Conservation (phyloP, 2,329 filamentous ascomycete species). For the Scorias spongiosa region DNA sequence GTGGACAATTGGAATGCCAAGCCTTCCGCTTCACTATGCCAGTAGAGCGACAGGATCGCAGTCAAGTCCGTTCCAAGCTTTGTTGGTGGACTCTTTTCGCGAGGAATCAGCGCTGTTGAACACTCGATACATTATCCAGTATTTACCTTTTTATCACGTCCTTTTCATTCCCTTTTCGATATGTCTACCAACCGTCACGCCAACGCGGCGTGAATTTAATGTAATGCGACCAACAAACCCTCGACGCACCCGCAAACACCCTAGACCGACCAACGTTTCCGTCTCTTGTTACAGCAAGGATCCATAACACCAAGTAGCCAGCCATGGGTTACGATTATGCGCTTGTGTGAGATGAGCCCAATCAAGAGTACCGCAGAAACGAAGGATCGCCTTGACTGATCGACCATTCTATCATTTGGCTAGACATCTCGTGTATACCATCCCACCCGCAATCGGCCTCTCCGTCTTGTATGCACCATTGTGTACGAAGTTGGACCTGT, state of each 20-base stretch:
- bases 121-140: neutral
- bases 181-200: neutral
- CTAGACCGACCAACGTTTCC: too few relatives aligned
- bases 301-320: neutral
- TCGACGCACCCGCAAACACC: too few relatives aligned
- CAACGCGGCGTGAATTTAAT: neutral
- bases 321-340: constrained; percentile 47
- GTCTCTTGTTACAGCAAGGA: neutral
- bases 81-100: neutral
- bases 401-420: constrained; percentile 1
- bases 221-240: too few relatives aligned
- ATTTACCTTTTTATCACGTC: neutral
- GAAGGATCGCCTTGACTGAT: neutral
- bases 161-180: neutral
- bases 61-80: neutral
- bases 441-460: constrained; percentile 45
- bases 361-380: too few relatives aligned
- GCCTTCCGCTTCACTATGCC: too few relatives aligned
- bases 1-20: too few relatives aligned
- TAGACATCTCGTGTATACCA: constrained; percentile 52
- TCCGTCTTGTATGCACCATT: constrained; percentile 46
- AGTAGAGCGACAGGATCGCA: neutral
- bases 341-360: constrained; percentile 36
- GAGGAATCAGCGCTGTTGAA: neutral
- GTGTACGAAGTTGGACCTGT: constrained; percentile 45